Evolutionary conservation across 2,329 filamentous ascomycete genomes (phyloP), one percentile per base, ranked within the genome.

Genomic region (Clarireedia homoeocarpa): DNA sequence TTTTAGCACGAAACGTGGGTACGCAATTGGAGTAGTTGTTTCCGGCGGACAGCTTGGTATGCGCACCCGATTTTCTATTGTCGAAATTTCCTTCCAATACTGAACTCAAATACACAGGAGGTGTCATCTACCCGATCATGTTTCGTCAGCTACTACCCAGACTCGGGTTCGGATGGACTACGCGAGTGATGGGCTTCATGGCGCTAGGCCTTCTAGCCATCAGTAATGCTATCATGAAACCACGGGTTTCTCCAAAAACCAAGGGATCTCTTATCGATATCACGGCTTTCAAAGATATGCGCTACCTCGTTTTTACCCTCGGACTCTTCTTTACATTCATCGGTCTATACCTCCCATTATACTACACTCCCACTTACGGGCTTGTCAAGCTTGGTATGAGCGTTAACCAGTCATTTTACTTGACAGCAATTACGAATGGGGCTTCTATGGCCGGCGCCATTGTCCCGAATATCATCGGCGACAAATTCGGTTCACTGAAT

Each of bases 1-100:
- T 74, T 96, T 96, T 77, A 77, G 82, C 24, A 72, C 73, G 6
- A 82, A 84, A 46, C 84, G 91, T 17, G 91, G 86, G n/a, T 77
- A 88, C 56, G 89, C 91, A 4, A 95, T 89, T 0, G 91, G 91
- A n/a, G 74, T 96, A 46, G 90, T 89, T 12, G 82, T 85, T 1
- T 86, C 86, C 0, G 91, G 89, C n/a, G 86, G 86, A 4, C 23
- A 26, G 12, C 53, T 84, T 84, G 14, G 69, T 88, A 10, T 26
- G 45, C 7, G 44, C n/a, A 6, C 20, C 14, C n/a, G 12, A 17
- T 40, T 10, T 40, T 40, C 38, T 30, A 6, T 15, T 14, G 7
- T 46, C 6, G 24, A 46, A 6, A 46, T 23, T 46, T 17, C 6
- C 6, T 47, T 17, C 45, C 27, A 46, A 47, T 24, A 24, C 20